Conservation (phyloP, 768 basidiomycete species). For the Crepidotus variabilis region DNA sequence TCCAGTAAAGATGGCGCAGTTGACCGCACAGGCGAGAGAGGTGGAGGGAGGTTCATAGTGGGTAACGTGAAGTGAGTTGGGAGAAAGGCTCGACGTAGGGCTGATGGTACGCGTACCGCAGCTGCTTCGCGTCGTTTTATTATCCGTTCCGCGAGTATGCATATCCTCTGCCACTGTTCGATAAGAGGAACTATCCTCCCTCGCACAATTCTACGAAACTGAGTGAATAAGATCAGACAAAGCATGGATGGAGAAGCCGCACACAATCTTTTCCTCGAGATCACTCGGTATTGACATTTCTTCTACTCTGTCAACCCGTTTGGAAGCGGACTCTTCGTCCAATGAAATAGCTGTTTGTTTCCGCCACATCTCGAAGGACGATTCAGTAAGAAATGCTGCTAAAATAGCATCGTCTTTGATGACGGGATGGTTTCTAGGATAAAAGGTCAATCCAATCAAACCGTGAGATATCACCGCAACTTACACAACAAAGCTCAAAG, state of each 20-base stretch:
- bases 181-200: constrained; percentile 72
- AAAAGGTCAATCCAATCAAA: background rate
- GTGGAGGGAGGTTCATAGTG: constrained; percentile 27
- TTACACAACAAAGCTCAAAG: constrained; percentile 75
- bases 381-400: constrained; percentile 75
- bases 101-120: constrained; percentile 74
- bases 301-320: constrained; percentile 74
- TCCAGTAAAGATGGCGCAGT: constrained; percentile 32
- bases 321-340: constrained; percentile 85
- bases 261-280: constrained; percentile 86
- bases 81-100: constrained; percentile 58
- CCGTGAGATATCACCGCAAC: constrained; percentile 18
- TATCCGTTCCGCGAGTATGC: constrained; percentile 80
- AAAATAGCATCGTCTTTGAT: constrained; percentile 86
- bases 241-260: constrained; percentile 17
- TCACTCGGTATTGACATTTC: constrained; percentile 94
- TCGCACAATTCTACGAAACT: constrained; percentile 58
- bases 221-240: constrained; percentile 6
- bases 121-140: constrained; percentile 89
- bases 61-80: constrained; percentile 69
- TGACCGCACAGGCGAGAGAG: constrained; percentile 28
- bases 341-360: constrained; percentile 72
- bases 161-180: constrained; percentile 91
- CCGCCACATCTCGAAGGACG: constrained; percentile 84
- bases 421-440: constrained; percentile 82